Evolutionary conservation across 805 yeast genomes (phyloP), one percentile per base, ranked within the genome.

Genomic region (Cyberlindnera galapagoensis): DNA sequence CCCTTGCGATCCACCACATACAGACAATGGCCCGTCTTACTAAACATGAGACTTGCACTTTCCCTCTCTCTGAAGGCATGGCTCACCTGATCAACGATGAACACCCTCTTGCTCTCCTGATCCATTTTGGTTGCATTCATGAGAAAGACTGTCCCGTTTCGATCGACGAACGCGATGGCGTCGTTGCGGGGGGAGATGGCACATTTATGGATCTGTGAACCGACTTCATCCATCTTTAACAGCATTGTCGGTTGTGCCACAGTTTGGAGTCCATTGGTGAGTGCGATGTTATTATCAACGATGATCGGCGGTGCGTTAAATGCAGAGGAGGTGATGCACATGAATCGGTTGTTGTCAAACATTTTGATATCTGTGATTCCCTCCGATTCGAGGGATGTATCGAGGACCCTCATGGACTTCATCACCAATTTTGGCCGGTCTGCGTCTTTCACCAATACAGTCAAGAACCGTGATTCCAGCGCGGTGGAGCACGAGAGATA

Each of bases 161-260:
- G 73, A 50, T 82, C 92, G 14, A 87, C 57, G 44, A 83, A 80
- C 3, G 90, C 94, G 18, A 86, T 66, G 0, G 92, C 80, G 51
- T 87, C 94, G 19, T 92, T 88, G 15, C 95, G 63, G 2, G 96
- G 95, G 3, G 94, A 82, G 1, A 83, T 68, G 15, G 79, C 76
- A 35, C 80, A 73, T 27, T 67, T 65, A 52, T 88, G 94, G 36
- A 87, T 81, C 6, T 74, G 65, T 3, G 82, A 72, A 0, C 97
- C 97, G 11, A 88, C 70, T 47, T 88, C 94, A 34, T 80, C 83
- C 11, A 87, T 61, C 43, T 78, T 70, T 51, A 78, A 57, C 5
- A 77, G 49, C 53, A 80, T 55, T 20, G 71, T 63, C 0, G 87
- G 86, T 34, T 74, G 76, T 4, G 78, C 76, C 19, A 75, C 65